Evolutionary conservation across 176 grass and related monocot genomes (phyloP).

Genomic region (Oryza officinalis): DNA sequence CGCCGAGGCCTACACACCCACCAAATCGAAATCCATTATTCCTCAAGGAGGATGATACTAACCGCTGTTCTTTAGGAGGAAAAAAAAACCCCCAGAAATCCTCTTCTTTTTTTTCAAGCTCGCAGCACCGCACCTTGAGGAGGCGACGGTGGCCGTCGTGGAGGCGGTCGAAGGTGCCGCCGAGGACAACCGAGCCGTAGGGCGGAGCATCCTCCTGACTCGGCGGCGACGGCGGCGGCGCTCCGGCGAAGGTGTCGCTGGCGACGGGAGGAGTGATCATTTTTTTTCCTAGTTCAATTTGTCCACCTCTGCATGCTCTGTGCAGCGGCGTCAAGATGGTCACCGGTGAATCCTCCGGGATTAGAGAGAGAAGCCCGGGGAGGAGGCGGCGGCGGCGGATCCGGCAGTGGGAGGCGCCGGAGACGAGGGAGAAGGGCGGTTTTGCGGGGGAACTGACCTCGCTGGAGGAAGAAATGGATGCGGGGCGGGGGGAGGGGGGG

Average conservation of each 20-base stretch:
- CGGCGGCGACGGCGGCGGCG: neutral
- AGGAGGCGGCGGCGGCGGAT: too few species aligned
- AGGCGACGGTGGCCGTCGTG: constrained; percentile 68
- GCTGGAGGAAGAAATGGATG: too few species aligned
- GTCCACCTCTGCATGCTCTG: too few species aligned
- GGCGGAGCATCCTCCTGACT: neutral
- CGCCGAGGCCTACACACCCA: constrained; percentile 45
- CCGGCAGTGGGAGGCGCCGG: too few species aligned
- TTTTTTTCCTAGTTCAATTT: neutral
- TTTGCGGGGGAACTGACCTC: too few species aligned
- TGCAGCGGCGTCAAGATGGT: too few species aligned
- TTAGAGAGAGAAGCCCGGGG: too few species aligned
- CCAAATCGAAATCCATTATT: neutral
- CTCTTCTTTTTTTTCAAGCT: neutral
- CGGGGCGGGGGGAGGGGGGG: too few species aligned
- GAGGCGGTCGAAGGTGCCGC: constrained; percentile 75
- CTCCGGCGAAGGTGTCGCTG: constrained; percentile 6
- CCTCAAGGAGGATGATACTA: neutral
- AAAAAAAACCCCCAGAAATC: neutral
- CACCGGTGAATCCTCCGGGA: too few species aligned
- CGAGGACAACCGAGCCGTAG: constrained; percentile 53
- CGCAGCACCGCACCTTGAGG: constrained; percentile 47
- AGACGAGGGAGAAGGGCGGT: too few species aligned
- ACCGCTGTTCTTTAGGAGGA: neutral
- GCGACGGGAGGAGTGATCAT: constrained; percentile 27